These are phyloP conservation scores for Sporisorium graminicola DNA, from an alignment of 1,284 basidiomycete species.

Conservation along the genomic window DNA sequence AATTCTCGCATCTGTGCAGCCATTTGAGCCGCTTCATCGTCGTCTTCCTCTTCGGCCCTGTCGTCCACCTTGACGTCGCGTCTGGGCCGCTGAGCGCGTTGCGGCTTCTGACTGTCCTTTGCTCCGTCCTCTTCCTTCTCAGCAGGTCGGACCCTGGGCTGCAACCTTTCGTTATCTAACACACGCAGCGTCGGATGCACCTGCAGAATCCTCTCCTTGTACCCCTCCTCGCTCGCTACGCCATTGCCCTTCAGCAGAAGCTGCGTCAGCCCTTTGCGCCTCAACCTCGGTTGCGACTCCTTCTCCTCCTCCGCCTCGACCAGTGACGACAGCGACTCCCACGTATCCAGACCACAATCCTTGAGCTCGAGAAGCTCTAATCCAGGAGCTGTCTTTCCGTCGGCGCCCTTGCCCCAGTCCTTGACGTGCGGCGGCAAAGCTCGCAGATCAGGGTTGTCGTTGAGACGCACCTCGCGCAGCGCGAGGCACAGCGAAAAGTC, in stretches of 20 bases:
- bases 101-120: background rate
- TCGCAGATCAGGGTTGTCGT: slow-evolving; percentile 48
- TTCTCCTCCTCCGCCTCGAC: slow-evolving; percentile 14
- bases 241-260: slow-evolving; percentile 58
- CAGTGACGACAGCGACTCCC: slow-evolving; percentile 48
- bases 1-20: slow-evolving; percentile 25
- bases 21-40: slow-evolving; percentile 26
- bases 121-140: slow-evolving; percentile 11
- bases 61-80: background rate
- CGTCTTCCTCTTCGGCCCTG: slow-evolving; percentile 14
- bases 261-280: slow-evolving; percentile 52
- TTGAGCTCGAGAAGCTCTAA: slow-evolving; percentile 60
- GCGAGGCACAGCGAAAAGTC: slow-evolving; percentile 60
- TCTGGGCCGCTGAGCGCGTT: background rate
- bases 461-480: slow-evolving; percentile 63
- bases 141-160: slow-evolving; percentile 24
- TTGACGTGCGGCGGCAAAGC: slow-evolving; percentile 50
- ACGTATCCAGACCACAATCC: slow-evolving; percentile 59
- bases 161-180: slow-evolving; percentile 55
- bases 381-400: slow-evolving; percentile 55
- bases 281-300: slow-evolving; percentile 30
- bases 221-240: slow-evolving; percentile 38
- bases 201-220: slow-evolving; percentile 45
- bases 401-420: slow-evolving; percentile 62
- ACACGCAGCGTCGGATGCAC: slow-evolving; percentile 48